Evolutionary conservation across 1,284 basidiomycete genomes (phyloP).

Genomic region (Pseudozyma tsukubaensis): DNA sequence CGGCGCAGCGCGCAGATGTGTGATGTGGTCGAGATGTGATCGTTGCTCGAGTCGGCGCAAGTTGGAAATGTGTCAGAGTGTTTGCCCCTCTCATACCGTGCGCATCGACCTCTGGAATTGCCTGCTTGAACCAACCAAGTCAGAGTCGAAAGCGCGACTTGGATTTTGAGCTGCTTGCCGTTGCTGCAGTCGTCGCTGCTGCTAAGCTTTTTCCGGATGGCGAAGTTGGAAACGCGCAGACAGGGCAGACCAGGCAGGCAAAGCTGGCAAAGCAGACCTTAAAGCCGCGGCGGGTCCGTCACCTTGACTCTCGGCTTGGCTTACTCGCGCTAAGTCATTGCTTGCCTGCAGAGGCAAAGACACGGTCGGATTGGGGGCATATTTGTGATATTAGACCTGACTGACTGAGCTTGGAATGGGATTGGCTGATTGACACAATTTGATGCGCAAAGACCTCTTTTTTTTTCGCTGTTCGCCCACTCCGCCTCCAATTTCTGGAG

Average conservation of each 20-base stretch:
- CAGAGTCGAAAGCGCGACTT: conserved; percentile 4
- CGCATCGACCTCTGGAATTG: conserved; percentile 26
- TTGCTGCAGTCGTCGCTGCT: not conserved
- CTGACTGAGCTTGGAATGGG: conserved; percentile 7
- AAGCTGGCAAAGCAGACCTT: too few relatives aligned
- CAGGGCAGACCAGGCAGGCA: not conserved
- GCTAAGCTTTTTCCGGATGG: conserved; percentile 10
- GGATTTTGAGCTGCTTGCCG: not conserved
- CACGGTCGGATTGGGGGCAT: not conserved
- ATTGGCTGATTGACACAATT: conserved; percentile 8
- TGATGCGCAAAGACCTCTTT: too few relatives aligned
- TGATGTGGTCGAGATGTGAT: conserved; percentile 20
- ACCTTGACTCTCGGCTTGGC: too few relatives aligned
- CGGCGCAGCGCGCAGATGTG: conserved; percentile 9
- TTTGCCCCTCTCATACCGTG: conserved; percentile 7
- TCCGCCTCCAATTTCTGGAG: too few relatives aligned
- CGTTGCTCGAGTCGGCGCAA: conserved; percentile 1
- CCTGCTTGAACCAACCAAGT: conserved; percentile 2
- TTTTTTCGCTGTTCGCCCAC: not conserved
- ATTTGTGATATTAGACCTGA: conserved; percentile 3
- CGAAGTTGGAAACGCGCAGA: conserved; percentile 11
- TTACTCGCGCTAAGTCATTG: too few relatives aligned
- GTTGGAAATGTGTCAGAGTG: conserved; percentile 6
- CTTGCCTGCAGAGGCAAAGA: too few relatives aligned
- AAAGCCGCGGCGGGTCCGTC: conserved; percentile 6